These are phyloP conservation scores for Butyriboletus appendiculatus DNA, from an alignment of 1,284 basidiomycete genomes.

Conservation along the genomic window DNA sequence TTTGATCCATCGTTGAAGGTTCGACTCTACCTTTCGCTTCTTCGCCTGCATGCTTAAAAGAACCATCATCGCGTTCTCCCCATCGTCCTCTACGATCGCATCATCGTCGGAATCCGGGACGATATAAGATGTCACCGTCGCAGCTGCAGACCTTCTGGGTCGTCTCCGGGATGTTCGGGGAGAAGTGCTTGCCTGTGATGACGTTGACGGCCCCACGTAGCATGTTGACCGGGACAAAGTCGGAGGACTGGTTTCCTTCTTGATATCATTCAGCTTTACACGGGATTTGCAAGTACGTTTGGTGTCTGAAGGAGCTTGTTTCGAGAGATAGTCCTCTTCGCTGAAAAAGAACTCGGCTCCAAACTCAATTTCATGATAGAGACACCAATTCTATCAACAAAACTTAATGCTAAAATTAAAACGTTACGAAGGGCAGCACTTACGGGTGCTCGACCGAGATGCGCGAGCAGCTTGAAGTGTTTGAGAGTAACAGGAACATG, in stretches of 20 bases:
- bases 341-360: constrained; percentile 67
- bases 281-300: constrained; percentile 26
- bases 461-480: constrained; percentile 71
- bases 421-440: constrained; percentile 24
- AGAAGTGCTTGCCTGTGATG: constrained; percentile 7
- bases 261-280: constrained; percentile 39
- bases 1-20: constrained; percentile 67
- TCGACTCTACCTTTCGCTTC: constrained; percentile 48
- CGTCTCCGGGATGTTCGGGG: constrained; percentile 46
- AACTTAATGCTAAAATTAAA: constrained; percentile 1
- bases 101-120: constrained; percentile 75
- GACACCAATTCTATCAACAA: constrained; percentile 43
- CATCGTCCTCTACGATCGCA: constrained; percentile 46
- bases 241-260: constrained; percentile 43
- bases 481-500: constrained; percentile 71
- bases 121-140: constrained; percentile 56
- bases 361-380: constrained; percentile 59
- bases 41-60: constrained; percentile 35
- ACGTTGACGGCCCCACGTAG: constrained; percentile 12
- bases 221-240: constrained; percentile 20
- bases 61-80: constrained; percentile 36
- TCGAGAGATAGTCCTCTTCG: constrained; percentile 62
- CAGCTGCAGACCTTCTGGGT: constrained; percentile 56
- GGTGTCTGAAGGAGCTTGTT: constrained; percentile 21
- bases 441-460: constrained; percentile 58